Percentiles rank a stretch among this genome's conserved stretches.
These are phyloP conservation scores for Aspergillus cejpii DNA, from an alignment of 2,329 filamentous ascomycete genomes.

Conservation along the genomic window DNA sequence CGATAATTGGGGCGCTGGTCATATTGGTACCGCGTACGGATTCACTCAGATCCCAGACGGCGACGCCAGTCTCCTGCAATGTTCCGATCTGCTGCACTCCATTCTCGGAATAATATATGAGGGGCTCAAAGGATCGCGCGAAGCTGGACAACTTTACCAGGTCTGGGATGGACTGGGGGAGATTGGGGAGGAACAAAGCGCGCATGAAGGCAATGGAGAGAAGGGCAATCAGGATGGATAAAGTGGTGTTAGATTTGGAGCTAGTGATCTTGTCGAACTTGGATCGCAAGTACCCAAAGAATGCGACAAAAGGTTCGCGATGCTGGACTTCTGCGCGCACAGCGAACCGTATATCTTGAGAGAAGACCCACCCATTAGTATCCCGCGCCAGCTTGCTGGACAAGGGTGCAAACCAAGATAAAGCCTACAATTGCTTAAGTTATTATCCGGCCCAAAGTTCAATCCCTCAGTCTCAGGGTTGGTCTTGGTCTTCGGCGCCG, in stretches of 20 bases:
- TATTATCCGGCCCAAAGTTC: slow-evolving; percentile 33
- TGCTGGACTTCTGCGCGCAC: slow-evolving; percentile 84
- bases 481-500: slow-evolving; percentile 21
- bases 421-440: slow-evolving; percentile 48
- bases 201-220: slow-evolving; percentile 60
- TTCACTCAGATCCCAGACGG: slow-evolving; percentile 91
- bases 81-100: slow-evolving; percentile 79
- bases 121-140: slow-evolving; percentile 83
- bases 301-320: slow-evolving; percentile 72
- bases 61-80: slow-evolving; percentile 82
- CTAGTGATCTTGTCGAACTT: slow-evolving; percentile 57
- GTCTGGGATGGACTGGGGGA: slow-evolving; percentile 65
- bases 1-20: slow-evolving; percentile 80
- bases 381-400: slow-evolving; percentile 23
- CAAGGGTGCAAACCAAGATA: slow-evolving; percentile 22
- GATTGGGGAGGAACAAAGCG: slow-evolving; percentile 61
- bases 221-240: slow-evolving; percentile 56
- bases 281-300: slow-evolving; percentile 57
- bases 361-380: slow-evolving; percentile 29
- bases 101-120: slow-evolving; percentile 91
- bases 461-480: slow-evolving; percentile 31
- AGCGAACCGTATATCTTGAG: slow-evolving; percentile 75
- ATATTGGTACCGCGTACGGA: slow-evolving; percentile 84
- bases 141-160: slow-evolving; percentile 85
- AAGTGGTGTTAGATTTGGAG: slow-evolving; percentile 62